Base-by-base conservation (phyloP, 345 rosid species). In the Linum lewisii region DNA sequence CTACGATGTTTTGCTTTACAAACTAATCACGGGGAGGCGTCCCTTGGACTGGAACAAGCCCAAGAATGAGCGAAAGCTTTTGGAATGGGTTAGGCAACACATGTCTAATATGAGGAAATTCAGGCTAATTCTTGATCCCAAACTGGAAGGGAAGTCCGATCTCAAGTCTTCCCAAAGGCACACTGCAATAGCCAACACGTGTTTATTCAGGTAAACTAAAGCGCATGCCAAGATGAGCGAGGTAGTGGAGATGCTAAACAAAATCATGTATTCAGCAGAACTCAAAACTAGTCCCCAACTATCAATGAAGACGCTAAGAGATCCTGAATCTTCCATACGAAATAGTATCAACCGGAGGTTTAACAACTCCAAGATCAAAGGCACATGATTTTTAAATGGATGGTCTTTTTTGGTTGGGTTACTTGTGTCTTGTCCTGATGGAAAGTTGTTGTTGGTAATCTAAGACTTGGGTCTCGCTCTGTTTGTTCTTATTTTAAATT, bases 11-110 rank as follows among this genome's bases (percentile, higher is more conserved):
- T 93, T 88, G 67, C 81, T 86, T 0, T 93, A 86, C 3, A 94
- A 93, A 58, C 99, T 93, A 62, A 86, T 88, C 47, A 93, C 99
- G 0, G 98, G 95, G 6, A 83, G 97, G 58, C 84, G 88, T 3
- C 99, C 97, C 5, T 52, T 88, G 24, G 99, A 88, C 58, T 60
- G 86, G 0, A 86, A 81, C 75, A 86, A 95, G 0, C 99, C 97
- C 20, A 88, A 81, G 76, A 70, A 78, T 45, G 97, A 89, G 71
- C 90, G 87, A 23, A 93, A 87, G 32, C 90, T 93, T 56, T 72
- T 93, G 70, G 97, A 93, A 22, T 93, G 99, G 99, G 79, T 93
- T 15, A 84, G 84, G 73, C 84, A 95, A 0, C 87, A 93, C 75
- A 80, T 93, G 11, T 58, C 90, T 20, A 84, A 84, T 60, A 21